Percentiles rank a stretch among this genome's conserved stretches.
Evolutionary conservation across 371 early-diverging fungal species (phyloP).

Genomic region (Mortierella sp.): DNA sequence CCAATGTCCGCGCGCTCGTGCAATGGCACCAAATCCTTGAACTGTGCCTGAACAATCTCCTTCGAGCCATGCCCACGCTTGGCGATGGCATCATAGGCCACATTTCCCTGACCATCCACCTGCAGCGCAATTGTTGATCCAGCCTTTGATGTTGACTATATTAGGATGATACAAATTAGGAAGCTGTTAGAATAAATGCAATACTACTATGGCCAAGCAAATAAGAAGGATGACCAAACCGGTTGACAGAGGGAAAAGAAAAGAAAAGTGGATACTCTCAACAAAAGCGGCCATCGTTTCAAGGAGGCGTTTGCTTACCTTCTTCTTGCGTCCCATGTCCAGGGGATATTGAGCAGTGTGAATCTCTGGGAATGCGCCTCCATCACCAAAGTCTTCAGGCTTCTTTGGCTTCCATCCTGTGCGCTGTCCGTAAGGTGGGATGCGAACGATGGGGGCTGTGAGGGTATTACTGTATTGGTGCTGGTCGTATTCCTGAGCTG

Average conservation of each 20-base stretch:
- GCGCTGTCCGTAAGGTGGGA: constrained; percentile 91
- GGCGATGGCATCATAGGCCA: constrained; percentile 92
- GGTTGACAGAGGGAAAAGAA: background rate
- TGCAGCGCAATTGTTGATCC: constrained; percentile 88
- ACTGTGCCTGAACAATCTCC: constrained; percentile 86
- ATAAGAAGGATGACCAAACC: background rate
- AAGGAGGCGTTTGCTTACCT: constrained; percentile 27
- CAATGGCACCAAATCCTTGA: constrained; percentile 87
- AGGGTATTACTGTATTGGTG: constrained; percentile 46
- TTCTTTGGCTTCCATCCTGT: constrained; percentile 83
- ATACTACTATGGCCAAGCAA: background rate
- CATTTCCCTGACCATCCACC: constrained; percentile 91
- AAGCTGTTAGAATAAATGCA: background rate
- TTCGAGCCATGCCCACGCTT: constrained; percentile 82
- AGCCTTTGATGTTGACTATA: constrained; percentile 63
- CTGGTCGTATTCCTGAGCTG: constrained; percentile 45
- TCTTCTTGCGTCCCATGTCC: constrained; percentile 91
- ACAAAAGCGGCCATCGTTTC: background rate
- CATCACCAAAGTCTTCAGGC: constrained; percentile 94
- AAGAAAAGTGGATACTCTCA: background rate
- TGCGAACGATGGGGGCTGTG: constrained; percentile 61
- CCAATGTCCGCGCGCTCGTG: constrained; percentile 82
- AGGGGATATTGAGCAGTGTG: constrained; percentile 93
- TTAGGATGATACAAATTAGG: background rate
- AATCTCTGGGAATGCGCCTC: constrained; percentile 97